Evolutionary conservation across 1,284 basidiomycete genomes (phyloP).

Genomic region (Salmacisia buchloeana): DNA sequence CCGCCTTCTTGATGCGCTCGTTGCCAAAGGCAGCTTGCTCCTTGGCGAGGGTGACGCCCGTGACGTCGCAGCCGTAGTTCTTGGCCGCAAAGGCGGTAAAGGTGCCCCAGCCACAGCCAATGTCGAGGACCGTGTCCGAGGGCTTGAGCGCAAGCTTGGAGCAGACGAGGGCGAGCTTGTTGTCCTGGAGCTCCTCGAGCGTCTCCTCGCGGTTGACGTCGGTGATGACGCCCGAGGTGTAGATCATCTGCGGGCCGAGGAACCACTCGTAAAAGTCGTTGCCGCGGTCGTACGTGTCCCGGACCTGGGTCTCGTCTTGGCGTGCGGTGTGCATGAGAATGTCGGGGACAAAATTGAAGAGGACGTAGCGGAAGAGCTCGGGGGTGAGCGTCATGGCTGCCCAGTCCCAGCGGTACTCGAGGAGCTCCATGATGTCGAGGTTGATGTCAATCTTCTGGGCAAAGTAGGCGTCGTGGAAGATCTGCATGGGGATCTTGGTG

Average conservation of each 20-base stretch:
- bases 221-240: conserved; percentile 84
- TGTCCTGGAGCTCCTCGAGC: conserved; percentile 94
- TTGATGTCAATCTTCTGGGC: conserved; percentile 94
- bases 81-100: conserved; percentile 89
- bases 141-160: conserved; percentile 85
- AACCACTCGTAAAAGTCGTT: conserved; percentile 95
- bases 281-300: conserved; percentile 93
- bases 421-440: conserved; percentile 82
- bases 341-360: conserved; percentile 81
- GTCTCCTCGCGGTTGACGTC: conserved; percentile 73
- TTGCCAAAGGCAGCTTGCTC: conserved; percentile 92
- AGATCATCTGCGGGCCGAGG: conserved; percentile 92
- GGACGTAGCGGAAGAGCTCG: conserved; percentile 89
- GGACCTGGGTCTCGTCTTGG: conserved; percentile 93
- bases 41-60: conserved; percentile 85
- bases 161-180: conserved; percentile 92
- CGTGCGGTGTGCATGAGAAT: conserved; percentile 81
- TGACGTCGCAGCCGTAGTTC: conserved; percentile 91
- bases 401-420: conserved; percentile 96
- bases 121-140: conserved; percentile 76
- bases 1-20: conserved; percentile 76
- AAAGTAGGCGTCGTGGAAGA: conserved; percentile 97
- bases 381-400: conserved; percentile 75
- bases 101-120: conserved; percentile 98
- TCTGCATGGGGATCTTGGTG: conserved; percentile 94